Percentiles rank a stretch among this genome's conserved stretches.
phyloP scores from a whole-genome alignment of 2,329 filamentous ascomycete species.

The Arthrobotrys pseudoclavata region DNA sequence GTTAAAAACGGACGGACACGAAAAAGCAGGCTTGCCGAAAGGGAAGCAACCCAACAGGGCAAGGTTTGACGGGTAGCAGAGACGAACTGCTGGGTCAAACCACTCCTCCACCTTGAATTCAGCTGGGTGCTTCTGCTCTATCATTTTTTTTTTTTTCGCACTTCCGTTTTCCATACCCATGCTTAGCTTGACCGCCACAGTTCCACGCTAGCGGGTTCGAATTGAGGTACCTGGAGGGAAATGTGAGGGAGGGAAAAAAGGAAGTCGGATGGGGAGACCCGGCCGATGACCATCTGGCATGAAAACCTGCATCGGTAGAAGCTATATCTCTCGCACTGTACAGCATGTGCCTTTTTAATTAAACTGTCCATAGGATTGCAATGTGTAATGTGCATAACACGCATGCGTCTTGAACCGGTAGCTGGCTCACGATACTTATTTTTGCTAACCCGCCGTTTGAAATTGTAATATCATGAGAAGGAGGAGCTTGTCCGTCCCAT shows the following conservation, averaged over 20 bases:
- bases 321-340: conserved; percentile 26
- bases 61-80: conserved; percentile 56
- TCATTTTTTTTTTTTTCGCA: conserved; percentile 30
- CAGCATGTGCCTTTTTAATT: background rate
- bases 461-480: conserved; percentile 2
- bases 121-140: conserved; percentile 12
- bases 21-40: conserved; percentile 35
- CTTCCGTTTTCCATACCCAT: conserved; percentile 14
- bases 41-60: conserved; percentile 46
- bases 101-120: conserved; percentile 17
- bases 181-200: conserved; percentile 11
- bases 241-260: conserved; percentile 1
- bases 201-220: conserved; percentile 47
- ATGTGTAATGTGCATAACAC: background rate
- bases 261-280: conserved; percentile 11
- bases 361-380: background rate
- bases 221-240: conserved; percentile 36
- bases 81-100: conserved; percentile 54
- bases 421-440: background rate
- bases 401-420: background rate
- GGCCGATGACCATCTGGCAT: conserved; percentile 31
- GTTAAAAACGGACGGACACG: conserved; percentile 40
- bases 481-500: conserved; percentile 33
- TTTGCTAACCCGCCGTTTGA: background rate
- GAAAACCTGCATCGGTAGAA: conserved; percentile 30